Base-by-base conservation (phyloP, 2,329 filamentous ascomycete species). In the Xylaria sp. region DNA sequence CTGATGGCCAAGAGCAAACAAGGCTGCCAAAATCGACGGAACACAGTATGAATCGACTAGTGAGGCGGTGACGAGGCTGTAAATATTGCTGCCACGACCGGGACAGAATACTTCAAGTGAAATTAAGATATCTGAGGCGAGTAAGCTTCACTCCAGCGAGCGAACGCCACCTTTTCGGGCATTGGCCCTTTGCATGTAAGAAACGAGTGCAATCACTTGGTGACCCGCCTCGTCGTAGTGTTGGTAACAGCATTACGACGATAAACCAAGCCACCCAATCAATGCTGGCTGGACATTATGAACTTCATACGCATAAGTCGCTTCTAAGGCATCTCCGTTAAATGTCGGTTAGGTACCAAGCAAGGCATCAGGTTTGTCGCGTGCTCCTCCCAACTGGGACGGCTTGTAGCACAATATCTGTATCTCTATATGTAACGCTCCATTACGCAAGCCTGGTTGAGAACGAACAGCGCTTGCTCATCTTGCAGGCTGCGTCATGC, bases 51-150 rank as follows among this genome's bases (percentile, higher is more conserved):
- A 28, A 48, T 55, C 37, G 10, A 37, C 28, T 50, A 61, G 37
- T 31, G 50, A 55, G 39, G 39, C 15, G 39, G 46, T n/a, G 28
- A 20, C 23, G 37, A 65, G 63, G 63, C 55, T 60, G 46, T n/a
- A 6, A 54, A 46, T 18, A 23, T 12, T 10, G 48, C 44, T 51
- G 5, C n/a, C 23, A 46, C 7, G 13, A 13, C 34, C 15, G 5
- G 25, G 13, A 10, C 2, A 56, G 28, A 18, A 56, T 28, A 57
- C 15, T n/a, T 41, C 6, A 31, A n/a, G 12, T 46, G 18, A 34
- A 39, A 39, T 25, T 37, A 37, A 50, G 20, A 4, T 5, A 8
- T 50, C 5, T 13, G 12, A 50, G 46, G 23, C n/a, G 8, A 4
- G 41, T 46, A n/a, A n/a, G 10, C 13, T 46, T 46, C 7, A 46